Conservation (phyloP, 2,329 filamentous ascomycete genomes). For the Fusarium fracticaudum region DNA sequence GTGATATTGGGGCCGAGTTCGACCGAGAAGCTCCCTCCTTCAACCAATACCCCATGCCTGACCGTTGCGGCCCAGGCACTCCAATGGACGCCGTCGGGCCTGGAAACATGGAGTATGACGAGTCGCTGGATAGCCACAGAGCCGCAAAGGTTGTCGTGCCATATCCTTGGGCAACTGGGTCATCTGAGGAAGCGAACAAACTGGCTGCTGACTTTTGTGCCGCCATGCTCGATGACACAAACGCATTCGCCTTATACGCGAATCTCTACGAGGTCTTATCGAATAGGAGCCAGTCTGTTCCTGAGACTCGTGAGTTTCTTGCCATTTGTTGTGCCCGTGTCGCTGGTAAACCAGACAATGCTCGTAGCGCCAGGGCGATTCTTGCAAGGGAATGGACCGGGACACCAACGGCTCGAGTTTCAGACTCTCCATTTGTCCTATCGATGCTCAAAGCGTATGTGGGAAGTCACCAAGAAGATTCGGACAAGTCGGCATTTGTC, state of each 20-base stretch:
- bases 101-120: conserved; percentile 15
- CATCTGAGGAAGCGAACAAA: conserved; percentile 28
- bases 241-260: conserved; percentile 34
- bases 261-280: conserved; percentile 18
- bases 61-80: neutral
- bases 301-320: conserved; percentile 18
- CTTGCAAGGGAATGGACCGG: conserved; percentile 10
- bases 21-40: neutral
- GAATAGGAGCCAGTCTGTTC: neutral
- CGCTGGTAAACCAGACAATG: conserved; percentile 30
- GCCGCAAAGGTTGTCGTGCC: neutral
- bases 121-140: neutral
- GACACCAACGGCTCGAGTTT: neutral
- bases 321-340: conserved; percentile 33
- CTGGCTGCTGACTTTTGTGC: conserved; percentile 41
- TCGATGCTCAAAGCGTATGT: conserved; percentile 32
- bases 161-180: conserved; percentile 30
- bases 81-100: neutral
- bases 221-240: conserved; percentile 40
- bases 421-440: conserved; percentile 23
- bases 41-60: neutral
- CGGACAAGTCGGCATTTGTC: neutral
- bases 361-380: conserved; percentile 16
- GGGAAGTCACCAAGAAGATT: conserved; percentile 16
- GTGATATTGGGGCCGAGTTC: neutral